Conservation (phyloP, 2,329 filamentous ascomycete species). For the Pseudopyrenochaeta lycopersici region DNA sequence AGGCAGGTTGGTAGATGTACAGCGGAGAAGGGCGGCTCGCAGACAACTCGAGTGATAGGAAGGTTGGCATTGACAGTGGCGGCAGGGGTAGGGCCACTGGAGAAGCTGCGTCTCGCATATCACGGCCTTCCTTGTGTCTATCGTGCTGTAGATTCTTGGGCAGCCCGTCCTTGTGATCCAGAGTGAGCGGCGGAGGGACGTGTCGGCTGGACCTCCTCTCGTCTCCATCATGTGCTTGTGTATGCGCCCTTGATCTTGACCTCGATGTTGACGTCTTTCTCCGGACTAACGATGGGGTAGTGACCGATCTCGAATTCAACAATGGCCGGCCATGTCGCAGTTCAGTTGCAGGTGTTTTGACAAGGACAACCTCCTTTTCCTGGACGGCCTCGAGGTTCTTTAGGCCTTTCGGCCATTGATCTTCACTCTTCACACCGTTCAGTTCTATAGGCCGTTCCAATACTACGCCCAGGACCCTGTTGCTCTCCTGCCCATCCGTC, state of each 20-base stretch:
- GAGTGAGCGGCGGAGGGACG: slow-evolving; percentile 44
- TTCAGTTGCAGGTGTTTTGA: slow-evolving; percentile 39
- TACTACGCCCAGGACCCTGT: slow-evolving; percentile 27
- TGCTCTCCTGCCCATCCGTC: slow-evolving; percentile 21
- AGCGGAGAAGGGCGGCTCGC: slow-evolving; percentile 68
- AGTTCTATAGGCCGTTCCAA: slow-evolving; percentile 29
- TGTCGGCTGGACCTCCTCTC: slow-evolving; percentile 28
- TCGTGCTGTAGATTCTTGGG: slow-evolving; percentile 43
- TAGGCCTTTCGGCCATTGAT: slow-evolving; percentile 3
- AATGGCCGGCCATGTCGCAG: slow-evolving; percentile 39
- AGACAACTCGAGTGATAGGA: slow-evolving; percentile 71
- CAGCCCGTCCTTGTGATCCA: slow-evolving; percentile 41
- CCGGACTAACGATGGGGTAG: slow-evolving; percentile 49
- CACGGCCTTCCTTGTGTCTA: slow-evolving; percentile 31
- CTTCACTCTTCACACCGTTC: slow-evolving; percentile 8
- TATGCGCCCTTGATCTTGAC: slow-evolving; percentile 26
- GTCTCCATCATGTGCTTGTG: slow-evolving; percentile 29
- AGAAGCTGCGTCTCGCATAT: slow-evolving; percentile 43
- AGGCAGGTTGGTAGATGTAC: slow-evolving; percentile 68
- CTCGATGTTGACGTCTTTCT: slow-evolving; percentile 47
- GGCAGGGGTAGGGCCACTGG: slow-evolving; percentile 65
- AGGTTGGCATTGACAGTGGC: slow-evolving; percentile 70
- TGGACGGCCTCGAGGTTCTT: slow-evolving; percentile 18
- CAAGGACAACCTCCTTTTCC: slow-evolving; percentile 41
- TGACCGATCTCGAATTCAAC: slow-evolving; percentile 44